Conservation (phyloP, 208 protist species). For the Trypanosoma scelopori region DNA sequence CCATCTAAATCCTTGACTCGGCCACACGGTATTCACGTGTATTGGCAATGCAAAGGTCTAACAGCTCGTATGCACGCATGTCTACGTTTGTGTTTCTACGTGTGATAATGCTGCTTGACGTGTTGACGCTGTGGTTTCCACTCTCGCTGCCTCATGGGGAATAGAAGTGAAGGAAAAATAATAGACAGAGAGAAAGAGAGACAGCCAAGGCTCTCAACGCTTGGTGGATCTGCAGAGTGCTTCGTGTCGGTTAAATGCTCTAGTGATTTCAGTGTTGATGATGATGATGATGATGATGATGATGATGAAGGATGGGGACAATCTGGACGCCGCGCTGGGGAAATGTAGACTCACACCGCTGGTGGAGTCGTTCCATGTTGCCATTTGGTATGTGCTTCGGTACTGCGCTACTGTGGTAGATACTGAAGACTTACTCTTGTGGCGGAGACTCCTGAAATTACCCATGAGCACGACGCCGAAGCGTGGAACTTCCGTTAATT, state of each 20-base stretch:
- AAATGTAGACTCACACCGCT: constrained; percentile 2
- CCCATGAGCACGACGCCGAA: not conserved
- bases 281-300: not conserved
- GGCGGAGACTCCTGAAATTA: constrained; percentile 22
- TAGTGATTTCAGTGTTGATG: not conserved
- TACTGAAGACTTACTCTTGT: constrained; percentile 33
- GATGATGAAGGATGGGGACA: not conserved
- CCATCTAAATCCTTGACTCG: no score
- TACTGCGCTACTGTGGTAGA: constrained; percentile 37
- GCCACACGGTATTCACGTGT: no score
- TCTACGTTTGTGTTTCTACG: not conserved
- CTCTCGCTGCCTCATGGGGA: no score
- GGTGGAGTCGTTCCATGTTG: constrained; percentile 51
- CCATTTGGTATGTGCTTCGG: constrained; percentile 51
- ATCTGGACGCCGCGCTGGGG: not conserved
- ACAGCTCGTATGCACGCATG: not conserved
- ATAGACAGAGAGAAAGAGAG: no score
- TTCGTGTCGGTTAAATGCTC: no score
- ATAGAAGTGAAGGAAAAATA: no score
- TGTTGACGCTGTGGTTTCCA: not conserved
- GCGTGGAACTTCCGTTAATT: not conserved
- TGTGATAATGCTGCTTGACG: no score
- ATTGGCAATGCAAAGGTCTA: not conserved
- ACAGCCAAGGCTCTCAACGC: no score
- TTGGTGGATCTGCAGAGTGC: no score